A percentile compares a stretch with the other conserved stretches of the same genome.
phyloP scores from a whole-genome alignment of 176 grass and related monocot genomes.

The Carex kokanica region DNA sequence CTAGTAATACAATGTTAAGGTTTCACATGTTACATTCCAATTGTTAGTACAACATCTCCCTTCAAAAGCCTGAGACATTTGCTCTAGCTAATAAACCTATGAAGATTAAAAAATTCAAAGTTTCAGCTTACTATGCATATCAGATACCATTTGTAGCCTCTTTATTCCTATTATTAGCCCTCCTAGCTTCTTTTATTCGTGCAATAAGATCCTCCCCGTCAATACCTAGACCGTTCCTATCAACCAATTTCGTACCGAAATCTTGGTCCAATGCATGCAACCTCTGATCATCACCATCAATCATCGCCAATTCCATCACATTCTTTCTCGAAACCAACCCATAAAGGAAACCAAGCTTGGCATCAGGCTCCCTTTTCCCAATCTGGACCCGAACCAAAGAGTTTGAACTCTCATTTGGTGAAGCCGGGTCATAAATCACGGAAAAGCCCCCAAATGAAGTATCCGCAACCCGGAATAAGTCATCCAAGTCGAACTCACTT shows the following conservation, averaged over 20 bases:
- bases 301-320: conserved; percentile 52
- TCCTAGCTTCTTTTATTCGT: conserved; percentile 56
- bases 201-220: conserved; percentile 55
- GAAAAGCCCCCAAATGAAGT: conserved; percentile 58
- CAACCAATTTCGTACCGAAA: conserved; percentile 73
- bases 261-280: conserved; percentile 57
- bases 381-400: conserved; percentile 64
- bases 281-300: conserved; percentile 55
- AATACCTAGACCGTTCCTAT: conserved; percentile 60
- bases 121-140: conserved; percentile 29
- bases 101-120: background rate
- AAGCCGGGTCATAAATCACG: conserved; percentile 62
- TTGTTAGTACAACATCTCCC: background rate
- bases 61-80: background rate
- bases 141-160: conserved; percentile 31
- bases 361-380: conserved; percentile 49
- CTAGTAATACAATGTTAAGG: conserved; percentile 4
- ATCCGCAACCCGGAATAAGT: conserved; percentile 54
- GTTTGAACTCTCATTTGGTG: conserved; percentile 42
- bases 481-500: conserved; percentile 50
- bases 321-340: conserved; percentile 70
- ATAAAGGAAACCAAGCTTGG: conserved; percentile 70
- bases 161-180: conserved; percentile 30
- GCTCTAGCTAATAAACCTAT: background rate
- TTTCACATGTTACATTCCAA: background rate